Percentiles rank a stretch among this genome's conserved stretches.
phyloP scores from a whole-genome alignment of 2,329 filamentous ascomycete species.

The Macrophomina pseudophaseolina region DNA sequence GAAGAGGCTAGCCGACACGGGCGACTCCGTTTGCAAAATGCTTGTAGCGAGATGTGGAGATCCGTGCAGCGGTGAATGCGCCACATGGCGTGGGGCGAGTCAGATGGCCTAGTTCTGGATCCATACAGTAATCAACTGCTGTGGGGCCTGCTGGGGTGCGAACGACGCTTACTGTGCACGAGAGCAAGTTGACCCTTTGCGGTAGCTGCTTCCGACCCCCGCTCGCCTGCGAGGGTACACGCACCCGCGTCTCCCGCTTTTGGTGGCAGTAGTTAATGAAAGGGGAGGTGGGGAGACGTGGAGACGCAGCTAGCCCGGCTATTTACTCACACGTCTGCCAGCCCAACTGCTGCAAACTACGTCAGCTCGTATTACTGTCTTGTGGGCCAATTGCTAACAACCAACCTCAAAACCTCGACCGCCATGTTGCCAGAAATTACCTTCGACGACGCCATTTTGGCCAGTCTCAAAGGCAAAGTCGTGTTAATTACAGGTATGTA shows the following conservation, averaged over 20 bases:
- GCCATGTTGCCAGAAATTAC: slow-evolving; percentile 50
- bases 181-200: neutral
- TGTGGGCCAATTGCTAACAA: neutral
- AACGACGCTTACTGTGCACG: neutral
- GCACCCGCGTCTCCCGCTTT: neutral
- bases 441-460: slow-evolving; percentile 53
- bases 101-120: neutral
- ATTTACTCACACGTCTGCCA: neutral
- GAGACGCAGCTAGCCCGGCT: neutral
- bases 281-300: neutral
- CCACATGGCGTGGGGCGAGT: neutral
- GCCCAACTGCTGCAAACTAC: no score
- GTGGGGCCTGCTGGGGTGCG: neutral
- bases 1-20: neutral
- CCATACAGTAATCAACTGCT: neutral
- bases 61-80: neutral
- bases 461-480: slow-evolving; percentile 54
- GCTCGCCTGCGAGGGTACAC: neutral
- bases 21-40: neutral
- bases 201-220: neutral
- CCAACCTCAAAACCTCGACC: neutral
- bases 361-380: no score
- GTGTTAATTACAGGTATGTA: slow-evolving; percentile 57
- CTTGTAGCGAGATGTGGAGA: neutral
- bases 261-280: neutral